Evolutionary conservation across 257 asterid genomes (phyloP), one percentile per base, ranked within the genome.

Genomic region (Ocimum tenuiflorum): DNA sequence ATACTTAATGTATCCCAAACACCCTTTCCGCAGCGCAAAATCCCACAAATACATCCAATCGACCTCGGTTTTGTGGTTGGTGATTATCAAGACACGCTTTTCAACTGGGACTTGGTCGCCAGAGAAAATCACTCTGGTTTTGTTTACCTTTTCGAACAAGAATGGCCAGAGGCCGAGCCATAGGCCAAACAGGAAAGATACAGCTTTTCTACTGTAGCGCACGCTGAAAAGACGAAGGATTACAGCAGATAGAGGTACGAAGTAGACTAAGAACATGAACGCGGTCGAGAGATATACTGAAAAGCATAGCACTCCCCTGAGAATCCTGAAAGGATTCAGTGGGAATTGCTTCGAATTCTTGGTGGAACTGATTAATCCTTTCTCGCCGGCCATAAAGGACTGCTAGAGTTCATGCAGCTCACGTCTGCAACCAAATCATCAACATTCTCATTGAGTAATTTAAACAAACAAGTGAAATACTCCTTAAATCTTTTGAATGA

Each of bases 11-110:
- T 77, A 81, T 15, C 96, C 96, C 41, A 81, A 67, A 61, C 91
- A 80, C 53, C 91, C 88, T 76, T 91, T 91, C 45, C 96, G 70
- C 70, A 85, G 76, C 10, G 97, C 97, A 49, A 91, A 83, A 80
- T 91, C 75, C 98, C 98, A 91, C 69, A 91, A 63, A 76, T 92
- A 92, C 96, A 92, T 92, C 98, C 98, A 92, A 57, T 92, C 98
- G 53, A 92, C 98, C 83, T 92, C 97, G 13, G 97, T 89, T 72
- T 95, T 82, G 60, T 92, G 98, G 77, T 92, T 92, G 62, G 96
- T 85, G 41, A 92, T 82, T 18, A 91, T 65, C 51, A 91, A 51
- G 42, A 82, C 88, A 39, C 96, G 91, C 58, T 92, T 78, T 27
- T 79, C 86, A 0, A 77, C 75, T 0, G 98, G 97, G 70, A 87